Percentiles rank a stretch among this genome's conserved stretches.
These are phyloP conservation scores for Rhodamnia rubescens DNA, from an alignment of 345 rosid genomes.

Conservation along the genomic window DNA sequence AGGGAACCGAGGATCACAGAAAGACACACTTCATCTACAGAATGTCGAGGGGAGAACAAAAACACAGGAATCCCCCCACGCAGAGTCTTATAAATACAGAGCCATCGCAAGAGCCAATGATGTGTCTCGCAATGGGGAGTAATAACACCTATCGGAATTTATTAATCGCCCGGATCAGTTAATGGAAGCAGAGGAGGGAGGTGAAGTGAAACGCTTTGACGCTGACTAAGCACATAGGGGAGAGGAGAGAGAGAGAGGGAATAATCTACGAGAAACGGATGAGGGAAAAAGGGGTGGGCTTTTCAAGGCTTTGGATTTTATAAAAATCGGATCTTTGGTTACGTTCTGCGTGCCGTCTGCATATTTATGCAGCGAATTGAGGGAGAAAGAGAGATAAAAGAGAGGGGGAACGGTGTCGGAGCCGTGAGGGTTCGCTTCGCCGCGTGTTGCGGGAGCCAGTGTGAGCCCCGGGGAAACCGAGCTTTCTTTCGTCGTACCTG, in stretches of 20 bases:
- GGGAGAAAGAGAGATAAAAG: not conserved
- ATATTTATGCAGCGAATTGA: not conserved
- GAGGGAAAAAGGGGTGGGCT: not conserved
- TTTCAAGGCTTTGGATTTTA: not conserved
- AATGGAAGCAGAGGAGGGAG: not conserved
- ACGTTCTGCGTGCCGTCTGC: not conserved
- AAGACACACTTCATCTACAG: not conserved
- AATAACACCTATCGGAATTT: not conserved
- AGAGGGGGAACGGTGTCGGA: constrained; percentile 5
- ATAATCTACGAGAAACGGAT: not conserved
- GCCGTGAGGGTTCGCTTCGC: constrained; percentile 17
- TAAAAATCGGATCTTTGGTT: not conserved
- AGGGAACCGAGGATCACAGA: not conserved
- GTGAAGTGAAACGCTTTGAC: not conserved
- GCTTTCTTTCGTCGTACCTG: not conserved
- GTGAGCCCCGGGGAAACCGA: not conserved
- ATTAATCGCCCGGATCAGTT: not conserved
- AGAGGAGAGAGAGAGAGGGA: not conserved
- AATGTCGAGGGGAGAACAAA: not conserved
- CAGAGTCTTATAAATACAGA: not conserved
- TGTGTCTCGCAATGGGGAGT: not conserved
- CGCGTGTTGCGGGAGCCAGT: constrained; percentile 20
- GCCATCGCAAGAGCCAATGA: not conserved
- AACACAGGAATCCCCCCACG: not conserved
- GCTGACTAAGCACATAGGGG: not conserved